These are phyloP conservation scores for Candida ponderosae DNA, from an alignment of 805 yeast species.

Conservation along the genomic window DNA sequence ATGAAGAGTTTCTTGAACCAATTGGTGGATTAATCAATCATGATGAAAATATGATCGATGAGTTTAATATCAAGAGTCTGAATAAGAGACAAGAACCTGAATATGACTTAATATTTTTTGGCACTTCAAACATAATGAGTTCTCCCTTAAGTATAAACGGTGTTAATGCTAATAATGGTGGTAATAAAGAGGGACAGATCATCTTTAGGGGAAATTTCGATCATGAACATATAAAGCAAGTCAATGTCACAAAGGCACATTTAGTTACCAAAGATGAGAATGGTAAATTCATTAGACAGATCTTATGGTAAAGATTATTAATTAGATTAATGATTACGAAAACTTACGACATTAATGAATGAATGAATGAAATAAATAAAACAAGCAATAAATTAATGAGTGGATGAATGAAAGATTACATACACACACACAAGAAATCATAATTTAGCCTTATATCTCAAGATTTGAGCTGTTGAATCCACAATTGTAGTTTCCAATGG, in stretches of 20 bases:
- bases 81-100: not conserved
- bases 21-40: slow-evolving; percentile 8
- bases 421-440: too few species aligned
- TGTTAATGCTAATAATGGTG: not conserved
- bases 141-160: too few species aligned
- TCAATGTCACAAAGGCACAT: slow-evolving; percentile 12
- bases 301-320: slow-evolving; percentile 17
- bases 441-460: not conserved
- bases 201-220: slow-evolving; percentile 18
- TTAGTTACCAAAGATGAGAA: slow-evolving; percentile 6
- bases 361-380: too few species aligned
- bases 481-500: slow-evolving; percentile 27
- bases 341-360: too few species aligned
- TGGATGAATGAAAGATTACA: too few species aligned
- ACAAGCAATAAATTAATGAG: too few species aligned
- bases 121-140: not conserved
- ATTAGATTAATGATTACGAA: too few species aligned
- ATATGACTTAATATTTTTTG: slow-evolving; percentile 2
- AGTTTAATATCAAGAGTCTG: slow-evolving; percentile 6
- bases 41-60: slow-evolving; percentile 5
- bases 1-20: slow-evolving; percentile 13
- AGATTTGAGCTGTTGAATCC: slow-evolving; percentile 29
- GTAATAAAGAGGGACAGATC: slow-evolving; percentile 9
- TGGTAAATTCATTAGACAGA: slow-evolving; percentile 11
- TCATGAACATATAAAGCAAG: slow-evolving; percentile 18